These are phyloP conservation scores for Zea mays DNA, from an alignment of 176 grass and related monocot species.

Conservation along the genomic window DNA sequence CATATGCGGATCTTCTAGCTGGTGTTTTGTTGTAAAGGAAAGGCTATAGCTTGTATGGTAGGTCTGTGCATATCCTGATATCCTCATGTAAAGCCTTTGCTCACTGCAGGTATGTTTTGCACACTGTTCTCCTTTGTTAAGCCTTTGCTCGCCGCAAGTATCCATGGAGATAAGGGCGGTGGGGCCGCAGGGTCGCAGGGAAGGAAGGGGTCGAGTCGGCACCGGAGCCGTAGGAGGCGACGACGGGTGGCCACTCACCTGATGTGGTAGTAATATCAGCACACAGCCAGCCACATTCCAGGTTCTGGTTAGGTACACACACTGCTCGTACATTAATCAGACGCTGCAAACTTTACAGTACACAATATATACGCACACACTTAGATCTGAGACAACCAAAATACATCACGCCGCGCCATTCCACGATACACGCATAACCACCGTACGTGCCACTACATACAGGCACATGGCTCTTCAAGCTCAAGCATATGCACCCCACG, in stretches of 20 bases:
- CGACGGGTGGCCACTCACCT: no score
- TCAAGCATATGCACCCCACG: no score
- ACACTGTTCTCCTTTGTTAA: no score
- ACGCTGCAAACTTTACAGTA: not conserved
- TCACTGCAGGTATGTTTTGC: no score
- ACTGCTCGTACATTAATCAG: not conserved
- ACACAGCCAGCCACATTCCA: not conserved
- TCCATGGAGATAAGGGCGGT: no score
- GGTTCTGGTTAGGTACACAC: not conserved
- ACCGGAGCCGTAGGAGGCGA: no score
- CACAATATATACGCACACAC: not conserved
- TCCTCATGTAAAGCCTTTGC: not conserved
- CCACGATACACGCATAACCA: not conserved
- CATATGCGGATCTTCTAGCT: constrained; percentile 9
- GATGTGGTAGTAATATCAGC: not conserved
- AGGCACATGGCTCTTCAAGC: no score
- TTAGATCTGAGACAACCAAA: not conserved
- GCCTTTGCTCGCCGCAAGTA: no score
- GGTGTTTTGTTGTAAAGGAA: constrained; percentile 14
- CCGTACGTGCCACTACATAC: not conserved
- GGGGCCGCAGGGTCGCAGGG: no score
- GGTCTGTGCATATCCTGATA: constrained; percentile 36
- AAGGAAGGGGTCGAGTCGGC: no score
- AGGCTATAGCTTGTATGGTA: constrained; percentile 5
- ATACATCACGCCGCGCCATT: not conserved